These are phyloP conservation scores for Pilaira anomala DNA, from an alignment of 192 early-diverging fungal species.

Conservation along the genomic window DNA sequence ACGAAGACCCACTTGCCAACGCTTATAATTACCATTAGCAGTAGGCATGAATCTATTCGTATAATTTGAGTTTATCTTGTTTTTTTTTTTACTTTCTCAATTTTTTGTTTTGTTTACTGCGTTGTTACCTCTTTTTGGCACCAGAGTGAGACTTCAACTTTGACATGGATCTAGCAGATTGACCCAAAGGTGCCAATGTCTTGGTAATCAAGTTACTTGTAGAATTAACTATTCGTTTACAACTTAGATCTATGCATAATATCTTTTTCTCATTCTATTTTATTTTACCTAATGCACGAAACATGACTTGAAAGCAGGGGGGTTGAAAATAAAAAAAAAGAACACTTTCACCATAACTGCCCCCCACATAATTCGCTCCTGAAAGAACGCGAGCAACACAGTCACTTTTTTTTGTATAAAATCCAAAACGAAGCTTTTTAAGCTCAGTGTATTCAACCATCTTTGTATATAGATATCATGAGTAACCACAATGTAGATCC, in stretches of 20 bases:
- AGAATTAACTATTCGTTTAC: background rate
- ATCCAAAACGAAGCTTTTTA: too few species aligned
- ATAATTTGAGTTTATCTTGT: background rate
- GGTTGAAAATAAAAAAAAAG: background rate
- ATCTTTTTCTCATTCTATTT: background rate
- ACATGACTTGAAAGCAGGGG: background rate
- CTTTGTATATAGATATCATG: background rate
- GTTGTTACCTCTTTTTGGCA: conserved; percentile 38
- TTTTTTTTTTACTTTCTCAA: too few species aligned
- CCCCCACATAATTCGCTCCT: too few species aligned
- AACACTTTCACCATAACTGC: too few species aligned
- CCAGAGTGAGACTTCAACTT: conserved; percentile 43
- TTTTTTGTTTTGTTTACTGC: background rate
- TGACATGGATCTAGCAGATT: conserved; percentile 29
- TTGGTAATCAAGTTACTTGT: conserved; percentile 8
- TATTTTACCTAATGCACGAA: conserved; percentile 11
- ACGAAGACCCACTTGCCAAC: conserved; percentile 39
- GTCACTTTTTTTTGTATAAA: too few species aligned
- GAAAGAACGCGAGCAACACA: too few species aligned
- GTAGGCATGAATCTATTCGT: conserved; percentile 36
- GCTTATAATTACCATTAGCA: conserved; percentile 39
- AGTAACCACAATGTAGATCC: background rate
- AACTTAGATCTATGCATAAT: background rate
- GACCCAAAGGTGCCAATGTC: conserved; percentile 25
- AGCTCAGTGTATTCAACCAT: too few species aligned